Conservation (phyloP, 2,329 filamentous ascomycete species). For the Diaporthe vexans region DNA sequence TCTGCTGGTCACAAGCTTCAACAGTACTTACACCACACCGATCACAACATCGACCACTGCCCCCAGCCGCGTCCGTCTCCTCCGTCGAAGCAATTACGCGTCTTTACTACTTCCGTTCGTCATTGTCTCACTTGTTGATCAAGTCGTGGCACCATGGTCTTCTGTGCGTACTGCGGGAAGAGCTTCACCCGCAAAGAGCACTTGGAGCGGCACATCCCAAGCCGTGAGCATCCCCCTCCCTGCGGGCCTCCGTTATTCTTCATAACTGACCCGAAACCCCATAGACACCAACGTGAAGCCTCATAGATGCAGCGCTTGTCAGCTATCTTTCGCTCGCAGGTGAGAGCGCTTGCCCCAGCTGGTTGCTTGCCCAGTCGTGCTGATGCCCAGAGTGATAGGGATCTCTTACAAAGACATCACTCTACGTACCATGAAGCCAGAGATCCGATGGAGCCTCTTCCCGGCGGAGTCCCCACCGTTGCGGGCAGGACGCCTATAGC, state of each 20-base stretch:
- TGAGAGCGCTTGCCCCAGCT: slow-evolving; percentile 45
- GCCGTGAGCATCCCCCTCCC: slow-evolving; percentile 56
- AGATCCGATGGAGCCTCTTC: slow-evolving; percentile 60
- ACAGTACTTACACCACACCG: slow-evolving; percentile 39
- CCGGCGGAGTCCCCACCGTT: slow-evolving; percentile 59
- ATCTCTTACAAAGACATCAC: slow-evolving; percentile 65
- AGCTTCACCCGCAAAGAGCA: slow-evolving; percentile 69
- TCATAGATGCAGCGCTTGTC: slow-evolving; percentile 63
- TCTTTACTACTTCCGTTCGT: not conserved
- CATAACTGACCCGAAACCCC: slow-evolving; percentile 38
- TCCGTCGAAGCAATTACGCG: slow-evolving; percentile 29
- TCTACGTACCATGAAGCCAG: slow-evolving; percentile 65
- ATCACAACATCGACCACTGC: slow-evolving; percentile 41
- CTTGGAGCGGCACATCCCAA: slow-evolving; percentile 68
- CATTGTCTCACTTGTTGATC: slow-evolving; percentile 39
- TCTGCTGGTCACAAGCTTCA: slow-evolving; percentile 26
- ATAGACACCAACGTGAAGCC: slow-evolving; percentile 70
- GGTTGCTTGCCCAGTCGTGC: not conserved
- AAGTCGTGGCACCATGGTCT: slow-evolving; percentile 55
- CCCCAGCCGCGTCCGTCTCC: slow-evolving; percentile 31
- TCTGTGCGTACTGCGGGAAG: slow-evolving; percentile 68
- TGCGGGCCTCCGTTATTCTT: not conserved
- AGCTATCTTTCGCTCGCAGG: slow-evolving; percentile 65
- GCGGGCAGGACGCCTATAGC: slow-evolving; percentile 62
- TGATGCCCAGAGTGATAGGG: slow-evolving; percentile 51